Conservation (phyloP, 2,329 filamentous ascomycete genomes). For the Ascochyta rabiei region DNA sequence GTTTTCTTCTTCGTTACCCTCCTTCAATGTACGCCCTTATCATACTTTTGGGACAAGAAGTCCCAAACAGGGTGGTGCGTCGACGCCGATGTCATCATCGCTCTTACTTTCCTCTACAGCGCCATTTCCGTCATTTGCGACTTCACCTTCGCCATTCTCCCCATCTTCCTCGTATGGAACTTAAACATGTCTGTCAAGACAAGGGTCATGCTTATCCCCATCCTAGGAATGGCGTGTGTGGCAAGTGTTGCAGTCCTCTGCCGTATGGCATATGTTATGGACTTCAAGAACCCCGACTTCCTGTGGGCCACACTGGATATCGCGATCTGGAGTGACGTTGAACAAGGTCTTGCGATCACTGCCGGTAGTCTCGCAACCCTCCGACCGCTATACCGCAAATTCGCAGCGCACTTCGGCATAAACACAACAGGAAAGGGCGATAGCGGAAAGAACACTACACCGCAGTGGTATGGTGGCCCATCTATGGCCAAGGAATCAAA, state of each 20-base stretch:
- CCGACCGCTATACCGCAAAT: constrained; percentile 41
- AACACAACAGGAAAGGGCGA: constrained; percentile 20
- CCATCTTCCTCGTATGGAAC: constrained; percentile 59
- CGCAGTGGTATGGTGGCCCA: constrained; percentile 24
- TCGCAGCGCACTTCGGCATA: constrained; percentile 31
- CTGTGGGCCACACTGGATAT: constrained; percentile 46
- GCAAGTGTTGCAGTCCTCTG: constrained; percentile 45
- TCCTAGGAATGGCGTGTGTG: constrained; percentile 60
- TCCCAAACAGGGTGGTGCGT: constrained; percentile 50
- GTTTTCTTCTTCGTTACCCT: constrained; percentile 56
- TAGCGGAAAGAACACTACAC: constrained; percentile 24
- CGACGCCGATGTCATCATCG: constrained; percentile 49
- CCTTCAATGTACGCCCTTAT: constrained; percentile 58
- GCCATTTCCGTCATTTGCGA: constrained; percentile 55
- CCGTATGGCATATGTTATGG: constrained; percentile 43
- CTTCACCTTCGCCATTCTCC: constrained; percentile 57
- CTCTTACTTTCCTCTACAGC: constrained; percentile 55
- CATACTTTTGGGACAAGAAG: constrained; percentile 58
- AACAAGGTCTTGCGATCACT: constrained; percentile 47
- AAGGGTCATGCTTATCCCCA: constrained; percentile 54
- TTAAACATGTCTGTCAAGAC: constrained; percentile 57
- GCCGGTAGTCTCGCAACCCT: constrained; percentile 46
- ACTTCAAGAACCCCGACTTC: constrained; percentile 45
- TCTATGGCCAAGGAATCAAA: constrained; percentile 22
- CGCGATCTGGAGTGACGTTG: constrained; percentile 47